phyloP scores from a whole-genome alignment of 768 basidiomycete genomes.

The Steccherinum ochraceum region DNA sequence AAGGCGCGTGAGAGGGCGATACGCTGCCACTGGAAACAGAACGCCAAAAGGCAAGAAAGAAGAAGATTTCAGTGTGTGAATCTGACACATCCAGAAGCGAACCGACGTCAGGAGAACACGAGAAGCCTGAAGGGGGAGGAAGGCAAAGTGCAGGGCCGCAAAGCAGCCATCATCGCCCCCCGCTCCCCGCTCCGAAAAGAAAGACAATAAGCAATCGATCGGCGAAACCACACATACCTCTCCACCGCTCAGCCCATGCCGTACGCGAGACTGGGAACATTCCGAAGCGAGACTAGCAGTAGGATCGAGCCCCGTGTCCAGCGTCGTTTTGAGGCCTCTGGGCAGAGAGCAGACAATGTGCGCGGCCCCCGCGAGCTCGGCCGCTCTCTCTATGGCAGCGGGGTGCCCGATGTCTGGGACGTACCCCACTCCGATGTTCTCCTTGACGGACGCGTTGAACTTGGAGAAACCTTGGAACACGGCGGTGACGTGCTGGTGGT shows the following conservation, averaged over 20 bases:
- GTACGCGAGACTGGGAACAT: constrained; percentile 26
- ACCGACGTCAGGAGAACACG: no score
- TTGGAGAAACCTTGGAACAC: constrained; percentile 86
- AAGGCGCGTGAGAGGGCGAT: constrained; percentile 84
- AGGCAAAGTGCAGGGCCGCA: no score
- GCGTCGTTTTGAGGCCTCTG: constrained; percentile 63
- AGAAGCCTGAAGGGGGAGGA: no score
- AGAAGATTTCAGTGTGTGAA: no score
- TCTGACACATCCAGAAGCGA: no score
- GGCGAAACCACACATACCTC: constrained; percentile 47
- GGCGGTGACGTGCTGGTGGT: constrained; percentile 69
- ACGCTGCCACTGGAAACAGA: constrained; percentile 66
- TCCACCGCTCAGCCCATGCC: constrained; percentile 76
- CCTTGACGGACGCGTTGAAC: constrained; percentile 68
- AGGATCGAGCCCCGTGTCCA: constrained; percentile 41
- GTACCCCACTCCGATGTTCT: constrained; percentile 83
- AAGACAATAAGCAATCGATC: background rate
- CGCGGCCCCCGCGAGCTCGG: constrained; percentile 67
- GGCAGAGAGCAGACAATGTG: constrained; percentile 60
- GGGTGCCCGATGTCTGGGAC: constrained; percentile 56
- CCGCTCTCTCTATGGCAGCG: constrained; percentile 54
- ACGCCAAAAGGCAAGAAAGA: no score
- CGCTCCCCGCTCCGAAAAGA: background rate
- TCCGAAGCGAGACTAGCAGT: constrained; percentile 40
- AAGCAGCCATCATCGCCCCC: no score